These are phyloP conservation scores for Boletales sp. DNA, from an alignment of 768 basidiomycete genomes.

Conservation along the genomic window DNA sequence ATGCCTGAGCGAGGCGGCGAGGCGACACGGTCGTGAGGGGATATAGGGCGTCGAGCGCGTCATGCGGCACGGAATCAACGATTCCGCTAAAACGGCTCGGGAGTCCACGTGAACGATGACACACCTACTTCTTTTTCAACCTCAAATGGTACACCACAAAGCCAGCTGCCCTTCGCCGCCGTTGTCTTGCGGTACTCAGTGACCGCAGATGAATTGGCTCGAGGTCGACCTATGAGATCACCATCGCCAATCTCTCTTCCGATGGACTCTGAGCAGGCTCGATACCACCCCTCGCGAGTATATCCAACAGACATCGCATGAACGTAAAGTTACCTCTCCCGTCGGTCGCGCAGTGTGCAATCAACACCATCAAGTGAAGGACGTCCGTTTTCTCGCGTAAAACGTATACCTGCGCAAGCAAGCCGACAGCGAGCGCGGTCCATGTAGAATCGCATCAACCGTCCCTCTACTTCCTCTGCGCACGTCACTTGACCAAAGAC, in stretches of 20 bases:
- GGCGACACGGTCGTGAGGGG: constrained; percentile 34
- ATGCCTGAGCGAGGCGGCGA: constrained; percentile 23
- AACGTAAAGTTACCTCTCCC: constrained; percentile 42
- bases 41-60: constrained; percentile 33
- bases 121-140: constrained; percentile 34
- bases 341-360: constrained; percentile 51
- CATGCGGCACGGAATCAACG: constrained; percentile 34
- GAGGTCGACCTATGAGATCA: constrained; percentile 37
- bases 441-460: constrained; percentile 30
- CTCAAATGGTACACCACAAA: constrained; percentile 34
- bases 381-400: constrained; percentile 32
- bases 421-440: constrained; percentile 38
- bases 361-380: constrained; percentile 41
- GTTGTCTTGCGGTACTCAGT: constrained; percentile 33
- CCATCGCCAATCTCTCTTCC: constrained; percentile 40
- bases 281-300: constrained; percentile 22
- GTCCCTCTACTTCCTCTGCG: constrained; percentile 30
- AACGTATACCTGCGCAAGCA: constrained; percentile 42
- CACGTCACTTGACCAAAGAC: constrained; percentile 32
- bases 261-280: constrained; percentile 23
- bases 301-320: constrained; percentile 43
- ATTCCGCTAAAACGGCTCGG: neutral
- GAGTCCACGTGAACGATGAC: too few relatives aligned
- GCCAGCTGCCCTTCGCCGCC: constrained; percentile 47
- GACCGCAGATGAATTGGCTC: constrained; percentile 27